These are phyloP conservation scores for Mucor indicus DNA, from an alignment of 371 early-diverging fungal genomes.

Conservation along the genomic window DNA sequence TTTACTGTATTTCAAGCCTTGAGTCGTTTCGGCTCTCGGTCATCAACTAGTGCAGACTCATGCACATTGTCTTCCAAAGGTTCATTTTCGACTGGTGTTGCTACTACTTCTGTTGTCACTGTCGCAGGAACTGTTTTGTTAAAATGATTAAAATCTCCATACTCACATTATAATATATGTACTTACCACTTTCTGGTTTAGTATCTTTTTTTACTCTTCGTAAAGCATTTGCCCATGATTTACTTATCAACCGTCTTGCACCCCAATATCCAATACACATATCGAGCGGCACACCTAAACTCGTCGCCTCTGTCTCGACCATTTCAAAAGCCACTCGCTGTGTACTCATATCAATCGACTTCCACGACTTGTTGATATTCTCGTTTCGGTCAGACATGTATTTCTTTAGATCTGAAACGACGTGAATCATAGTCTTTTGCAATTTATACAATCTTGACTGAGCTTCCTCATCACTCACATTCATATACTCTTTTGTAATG, in stretches of 20 bases:
- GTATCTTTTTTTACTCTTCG: conserved; percentile 11
- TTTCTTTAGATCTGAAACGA: conserved; percentile 15
- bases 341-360: conserved; percentile 12
- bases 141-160: too few species aligned
- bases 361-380: conserved; percentile 12
- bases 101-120: too few species aligned
- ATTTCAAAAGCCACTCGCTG: conserved; percentile 19
- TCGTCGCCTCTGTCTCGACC: conserved; percentile 13
- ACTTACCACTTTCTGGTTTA: too few species aligned
- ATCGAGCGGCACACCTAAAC: conserved; percentile 15
- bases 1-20: too few species aligned
- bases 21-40: too few species aligned
- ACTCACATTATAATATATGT: too few species aligned
- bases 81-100: too few species aligned
- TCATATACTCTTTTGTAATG: conserved; percentile 9
- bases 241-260: conserved; percentile 14
- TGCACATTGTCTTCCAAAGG: too few species aligned
- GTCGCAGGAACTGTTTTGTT: too few species aligned
- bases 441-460: conserved; percentile 9
- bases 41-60: too few species aligned
- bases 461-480: conserved; percentile 16
- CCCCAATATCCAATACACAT: conserved; percentile 20
- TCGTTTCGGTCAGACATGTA: conserved; percentile 6
- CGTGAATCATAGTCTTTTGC: conserved; percentile 20
- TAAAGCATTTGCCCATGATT: conserved; percentile 21